phyloP scores from a whole-genome alignment of 164 flowering plant genomes.

The Kalanchoe fedtschenkoi region DNA sequence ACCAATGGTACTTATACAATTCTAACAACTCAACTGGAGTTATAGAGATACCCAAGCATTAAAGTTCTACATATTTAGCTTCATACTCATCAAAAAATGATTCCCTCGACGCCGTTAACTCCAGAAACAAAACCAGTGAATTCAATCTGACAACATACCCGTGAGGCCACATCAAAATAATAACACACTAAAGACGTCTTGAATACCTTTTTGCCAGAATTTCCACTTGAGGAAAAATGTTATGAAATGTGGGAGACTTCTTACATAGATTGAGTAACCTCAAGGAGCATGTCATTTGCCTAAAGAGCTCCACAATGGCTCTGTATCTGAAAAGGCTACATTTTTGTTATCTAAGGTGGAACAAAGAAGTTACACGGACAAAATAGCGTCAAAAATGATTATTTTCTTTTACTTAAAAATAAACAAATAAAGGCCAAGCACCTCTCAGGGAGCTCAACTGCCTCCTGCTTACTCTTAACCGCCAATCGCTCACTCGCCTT shows the following conservation, averaged over 20 bases:
- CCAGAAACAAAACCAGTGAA: too few species aligned
- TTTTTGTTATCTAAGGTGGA: too few species aligned
- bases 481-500: conserved; percentile 1
- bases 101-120: too few species aligned
- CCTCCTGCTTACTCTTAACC: neutral
- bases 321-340: conserved; percentile 13
- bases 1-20: too few species aligned
- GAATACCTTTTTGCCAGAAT: conserved; percentile 23
- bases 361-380: too few species aligned
- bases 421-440: neutral
- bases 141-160: neutral
- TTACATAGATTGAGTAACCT: conserved; percentile 46
- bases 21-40: too few species aligned
- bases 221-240: conserved; percentile 44
- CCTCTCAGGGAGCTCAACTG: conserved; percentile 3
- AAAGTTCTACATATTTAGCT: neutral
- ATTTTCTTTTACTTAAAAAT: too few species aligned
- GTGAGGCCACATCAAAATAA: neutral
- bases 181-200: neutral
- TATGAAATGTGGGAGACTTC: conserved; percentile 42
- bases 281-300: conserved; percentile 44
- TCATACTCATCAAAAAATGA: neutral
- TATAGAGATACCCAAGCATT: too few species aligned
- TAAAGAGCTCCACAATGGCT: conserved; percentile 37
- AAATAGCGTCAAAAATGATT: too few species aligned